Conservation (phyloP, 352 stramenopile species). For the Pythium plurisporium region DNA sequence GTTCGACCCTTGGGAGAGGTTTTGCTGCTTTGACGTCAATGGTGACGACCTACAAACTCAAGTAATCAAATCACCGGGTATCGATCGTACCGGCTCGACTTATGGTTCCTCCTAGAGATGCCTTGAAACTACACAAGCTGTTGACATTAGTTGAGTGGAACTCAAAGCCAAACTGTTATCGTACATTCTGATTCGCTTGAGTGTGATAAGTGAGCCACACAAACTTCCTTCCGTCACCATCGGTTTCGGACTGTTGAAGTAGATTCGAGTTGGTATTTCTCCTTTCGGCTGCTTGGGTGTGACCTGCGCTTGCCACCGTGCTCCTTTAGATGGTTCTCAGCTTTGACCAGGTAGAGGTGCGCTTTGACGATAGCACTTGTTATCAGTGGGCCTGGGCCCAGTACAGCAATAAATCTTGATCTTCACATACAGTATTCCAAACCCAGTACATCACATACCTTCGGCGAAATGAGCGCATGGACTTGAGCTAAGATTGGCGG, state of each 20-base stretch:
- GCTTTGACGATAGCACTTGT: no score
- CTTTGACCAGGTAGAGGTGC: no score
- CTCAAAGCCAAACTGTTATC: not conserved
- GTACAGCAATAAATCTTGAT: no score
- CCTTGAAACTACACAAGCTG: not conserved
- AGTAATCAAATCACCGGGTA: not conserved
- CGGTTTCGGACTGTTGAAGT: slow-evolving; percentile 1
- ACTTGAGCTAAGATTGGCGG: not conserved
- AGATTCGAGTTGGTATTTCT: not conserved
- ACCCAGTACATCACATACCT: not conserved
- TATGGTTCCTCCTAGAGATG: not conserved
- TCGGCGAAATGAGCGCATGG: not conserved
- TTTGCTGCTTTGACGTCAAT: not conserved
- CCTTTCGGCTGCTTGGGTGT: no score
- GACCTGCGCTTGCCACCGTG: not conserved
- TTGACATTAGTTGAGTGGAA: not conserved
- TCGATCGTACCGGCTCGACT: not conserved
- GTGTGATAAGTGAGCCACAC: not conserved
- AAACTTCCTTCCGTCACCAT: not conserved
- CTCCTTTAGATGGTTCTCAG: not conserved
- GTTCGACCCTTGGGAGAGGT: no score
- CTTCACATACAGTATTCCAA: not conserved
- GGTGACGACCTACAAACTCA: not conserved
- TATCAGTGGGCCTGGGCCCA: no score
- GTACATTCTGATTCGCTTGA: not conserved